Percentiles rank a stretch among this genome's conserved stretches.
Evolutionary conservation across 2,329 filamentous ascomycete genomes (phyloP).

Genomic region (Amauroascus verrucosus): DNA sequence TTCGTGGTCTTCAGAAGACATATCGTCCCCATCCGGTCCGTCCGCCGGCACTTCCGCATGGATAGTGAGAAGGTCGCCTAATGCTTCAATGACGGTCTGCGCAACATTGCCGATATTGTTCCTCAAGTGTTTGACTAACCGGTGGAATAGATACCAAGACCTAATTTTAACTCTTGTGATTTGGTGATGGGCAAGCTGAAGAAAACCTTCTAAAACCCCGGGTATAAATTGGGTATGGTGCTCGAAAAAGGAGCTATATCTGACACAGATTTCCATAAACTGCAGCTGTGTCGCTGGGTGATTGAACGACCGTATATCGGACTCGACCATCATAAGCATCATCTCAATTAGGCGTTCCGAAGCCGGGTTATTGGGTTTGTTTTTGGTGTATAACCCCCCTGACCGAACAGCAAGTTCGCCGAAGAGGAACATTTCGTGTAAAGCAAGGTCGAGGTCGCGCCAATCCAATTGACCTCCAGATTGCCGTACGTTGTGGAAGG

Average conservation of each 20-base stretch:
- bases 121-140: slow-evolving; percentile 79
- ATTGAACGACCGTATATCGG: slow-evolving; percentile 71
- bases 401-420: slow-evolving; percentile 87
- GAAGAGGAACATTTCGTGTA: slow-evolving; percentile 93
- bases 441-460: slow-evolving; percentile 85
- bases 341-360: slow-evolving; percentile 75
- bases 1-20: slow-evolving; percentile 88
- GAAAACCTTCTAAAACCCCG: slow-evolving; percentile 80
- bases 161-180: slow-evolving; percentile 78
- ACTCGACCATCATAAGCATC: slow-evolving; percentile 94
- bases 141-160: slow-evolving; percentile 95
- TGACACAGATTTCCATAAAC: slow-evolving; percentile 97
- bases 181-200: slow-evolving; percentile 77
- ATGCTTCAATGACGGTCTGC: slow-evolving; percentile 80
- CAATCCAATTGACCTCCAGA: slow-evolving; percentile 71
- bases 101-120: slow-evolving; percentile 78
- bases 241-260: slow-evolving; percentile 89
- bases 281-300: slow-evolving; percentile 89
- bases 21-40: slow-evolving; percentile 70
- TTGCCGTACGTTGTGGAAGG: slow-evolving; percentile 69
- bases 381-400: slow-evolving; percentile 77
- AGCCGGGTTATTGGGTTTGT: slow-evolving; percentile 65
- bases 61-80: slow-evolving; percentile 78
- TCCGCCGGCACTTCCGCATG: slow-evolving; percentile 77
- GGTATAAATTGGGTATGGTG: slow-evolving; percentile 70